Conservation (phyloP, 495 filamentous ascomycete genomes). For the Talaromyces liani region DNA sequence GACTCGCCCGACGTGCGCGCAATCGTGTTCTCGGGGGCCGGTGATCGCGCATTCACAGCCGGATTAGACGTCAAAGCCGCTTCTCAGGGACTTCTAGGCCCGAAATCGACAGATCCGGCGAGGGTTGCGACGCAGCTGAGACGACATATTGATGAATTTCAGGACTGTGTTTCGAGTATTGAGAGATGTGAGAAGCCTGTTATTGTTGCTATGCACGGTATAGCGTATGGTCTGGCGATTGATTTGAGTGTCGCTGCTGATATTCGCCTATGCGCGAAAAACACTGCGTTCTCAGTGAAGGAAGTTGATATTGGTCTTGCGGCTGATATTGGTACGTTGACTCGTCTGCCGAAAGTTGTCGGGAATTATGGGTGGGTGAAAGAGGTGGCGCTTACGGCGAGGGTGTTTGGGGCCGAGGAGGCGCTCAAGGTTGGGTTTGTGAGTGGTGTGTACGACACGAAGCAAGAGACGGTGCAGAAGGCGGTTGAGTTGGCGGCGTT, state of each 20-base stretch:
- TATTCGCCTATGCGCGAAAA: constrained; percentile 61
- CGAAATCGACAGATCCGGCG: constrained; percentile 45
- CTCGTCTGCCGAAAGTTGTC: constrained; percentile 77
- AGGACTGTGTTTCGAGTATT: constrained; percentile 64
- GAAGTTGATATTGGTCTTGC: constrained; percentile 95
- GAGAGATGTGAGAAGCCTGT: constrained; percentile 93
- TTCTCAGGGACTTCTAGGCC: constrained; percentile 22
- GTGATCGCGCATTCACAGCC: constrained; percentile 76
- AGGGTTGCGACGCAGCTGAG: constrained; percentile 57
- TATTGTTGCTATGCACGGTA: constrained; percentile 76
- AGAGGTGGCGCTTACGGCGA: constrained; percentile 74
- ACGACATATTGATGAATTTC: constrained; percentile 67
- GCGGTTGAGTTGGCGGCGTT: constrained; percentile 59
- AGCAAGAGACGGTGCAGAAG: constrained; percentile 50
- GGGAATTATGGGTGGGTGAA: constrained; percentile 79
- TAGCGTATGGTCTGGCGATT: constrained; percentile 73
- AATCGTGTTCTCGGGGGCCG: constrained; percentile 76
- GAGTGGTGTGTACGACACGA: constrained; percentile 61
- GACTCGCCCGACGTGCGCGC: constrained; percentile 62
- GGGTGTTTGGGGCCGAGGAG: constrained; percentile 72
- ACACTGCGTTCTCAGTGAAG: constrained; percentile 70
- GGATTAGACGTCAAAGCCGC: constrained; percentile 71
- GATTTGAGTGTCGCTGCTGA: constrained; percentile 76
- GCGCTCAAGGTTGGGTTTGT: constrained; percentile 80
- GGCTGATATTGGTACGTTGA: constrained; percentile 86